Evolutionary conservation across 176 grass and related monocot genomes (phyloP).

Genomic region (Musa schizocarpa): DNA sequence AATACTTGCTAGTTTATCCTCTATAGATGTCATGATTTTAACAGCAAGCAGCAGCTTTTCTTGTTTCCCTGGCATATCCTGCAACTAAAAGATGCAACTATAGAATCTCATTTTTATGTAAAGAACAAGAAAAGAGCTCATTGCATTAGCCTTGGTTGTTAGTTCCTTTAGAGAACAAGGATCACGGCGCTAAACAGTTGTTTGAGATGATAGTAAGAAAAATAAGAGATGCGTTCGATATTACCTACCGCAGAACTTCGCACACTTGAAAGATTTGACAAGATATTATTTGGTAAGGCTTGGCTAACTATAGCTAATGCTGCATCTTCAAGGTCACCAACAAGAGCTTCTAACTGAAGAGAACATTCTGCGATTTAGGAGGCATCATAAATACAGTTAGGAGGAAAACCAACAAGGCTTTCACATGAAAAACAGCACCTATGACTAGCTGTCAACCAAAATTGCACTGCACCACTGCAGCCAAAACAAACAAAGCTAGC

Average conservation of each 20-base stretch:
- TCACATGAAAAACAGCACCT: background rate
- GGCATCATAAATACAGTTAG: slow-evolving; percentile 27
- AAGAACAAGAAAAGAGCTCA: background rate
- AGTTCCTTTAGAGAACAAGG: background rate
- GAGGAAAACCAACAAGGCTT: background rate
- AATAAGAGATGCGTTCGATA: background rate
- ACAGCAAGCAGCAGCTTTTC: slow-evolving; percentile 56
- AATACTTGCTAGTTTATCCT: slow-evolving; percentile 48
- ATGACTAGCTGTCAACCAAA: background rate
- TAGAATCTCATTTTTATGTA: background rate
- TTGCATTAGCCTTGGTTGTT: background rate
- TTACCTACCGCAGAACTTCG: slow-evolving; percentile 33
- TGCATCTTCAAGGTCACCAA: slow-evolving; percentile 89
- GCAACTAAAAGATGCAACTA: slow-evolving; percentile 21
- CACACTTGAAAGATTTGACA: slow-evolving; percentile 24
- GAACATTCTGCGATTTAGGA: slow-evolving; percentile 77
- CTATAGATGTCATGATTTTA: slow-evolving; percentile 60
- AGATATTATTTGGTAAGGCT: slow-evolving; percentile 37
- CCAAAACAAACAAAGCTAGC: no score
- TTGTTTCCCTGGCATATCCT: slow-evolving; percentile 49
- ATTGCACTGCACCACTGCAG: no score
- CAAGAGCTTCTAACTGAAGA: slow-evolving; percentile 86
- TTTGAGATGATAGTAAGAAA: background rate
- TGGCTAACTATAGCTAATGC: slow-evolving; percentile 56
- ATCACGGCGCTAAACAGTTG: background rate